These are phyloP conservation scores for Cyclotella sp. DNA, from an alignment of 108 stramenopile species.

Conservation along the genomic window DNA sequence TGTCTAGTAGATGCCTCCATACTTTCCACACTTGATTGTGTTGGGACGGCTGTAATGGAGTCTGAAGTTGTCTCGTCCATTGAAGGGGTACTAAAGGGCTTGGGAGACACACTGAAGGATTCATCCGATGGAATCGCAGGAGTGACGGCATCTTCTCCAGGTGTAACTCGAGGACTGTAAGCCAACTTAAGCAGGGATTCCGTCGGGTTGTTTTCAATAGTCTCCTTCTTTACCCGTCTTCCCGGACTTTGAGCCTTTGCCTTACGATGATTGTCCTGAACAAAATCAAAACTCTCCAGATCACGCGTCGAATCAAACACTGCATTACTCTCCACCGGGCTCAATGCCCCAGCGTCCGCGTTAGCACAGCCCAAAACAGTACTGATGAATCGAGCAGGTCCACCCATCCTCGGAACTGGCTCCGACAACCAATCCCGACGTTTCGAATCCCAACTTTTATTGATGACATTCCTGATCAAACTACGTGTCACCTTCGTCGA, in stretches of 20 bases:
- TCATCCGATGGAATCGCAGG: conserved; percentile 21
- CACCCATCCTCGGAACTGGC: conserved; percentile 71
- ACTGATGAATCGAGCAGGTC: conserved; percentile 63
- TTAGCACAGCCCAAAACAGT: conserved; percentile 77
- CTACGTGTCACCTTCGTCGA: conserved; percentile 88
- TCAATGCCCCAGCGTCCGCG: conserved; percentile 37
- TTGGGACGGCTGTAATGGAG: conserved; percentile 7
- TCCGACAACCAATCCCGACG: conserved; percentile 82
- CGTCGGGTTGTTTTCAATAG: background rate
- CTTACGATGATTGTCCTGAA: background rate
- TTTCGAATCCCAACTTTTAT: conserved; percentile 86
- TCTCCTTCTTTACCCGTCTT: background rate
- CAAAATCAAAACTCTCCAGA: conserved; percentile 27
- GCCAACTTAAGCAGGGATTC: background rate
- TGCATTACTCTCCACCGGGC: conserved; percentile 29
- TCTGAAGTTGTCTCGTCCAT: conserved; percentile 17
- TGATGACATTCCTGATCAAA: conserved; percentile 75
- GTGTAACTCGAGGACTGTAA: background rate
- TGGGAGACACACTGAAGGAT: background rate
- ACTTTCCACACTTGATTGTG: conserved; percentile 14
- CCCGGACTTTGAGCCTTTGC: conserved; percentile 6
- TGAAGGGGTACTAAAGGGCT: background rate
- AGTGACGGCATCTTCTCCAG: background rate
- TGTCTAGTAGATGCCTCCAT: background rate
- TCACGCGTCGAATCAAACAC: conserved; percentile 16